These are phyloP conservation scores for Thamnidium elegans DNA, from an alignment of 192 early-diverging fungal species.

Conservation along the genomic window DNA sequence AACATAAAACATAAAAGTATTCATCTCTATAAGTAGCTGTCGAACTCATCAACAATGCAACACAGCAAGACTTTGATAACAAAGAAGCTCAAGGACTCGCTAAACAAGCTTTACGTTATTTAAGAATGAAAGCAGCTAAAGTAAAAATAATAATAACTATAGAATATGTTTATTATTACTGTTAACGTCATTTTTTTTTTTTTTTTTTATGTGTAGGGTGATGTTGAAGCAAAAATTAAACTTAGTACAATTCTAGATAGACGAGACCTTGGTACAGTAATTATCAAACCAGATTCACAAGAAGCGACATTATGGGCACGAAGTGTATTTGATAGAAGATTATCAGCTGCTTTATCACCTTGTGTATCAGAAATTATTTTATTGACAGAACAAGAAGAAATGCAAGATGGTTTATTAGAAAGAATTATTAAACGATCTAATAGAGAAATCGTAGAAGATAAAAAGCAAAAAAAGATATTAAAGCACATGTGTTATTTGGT, in stretches of 20 bases:
- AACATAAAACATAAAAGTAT: not conserved
- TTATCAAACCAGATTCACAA: conserved; percentile 1
- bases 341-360: conserved; percentile 23
- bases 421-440: conserved; percentile 4
- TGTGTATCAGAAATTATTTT: conserved; percentile 10
- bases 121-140: conserved; percentile 26
- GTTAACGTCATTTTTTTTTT: not conserved
- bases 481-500: conserved; percentile 25
- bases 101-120: conserved; percentile 18
- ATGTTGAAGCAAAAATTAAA: conserved; percentile 34
- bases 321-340: conserved; percentile 31
- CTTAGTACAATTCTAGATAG: conserved; percentile 19
- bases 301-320: conserved; percentile 30
- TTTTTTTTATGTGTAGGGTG: conserved; percentile 14
- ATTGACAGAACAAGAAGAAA: not conserved
- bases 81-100: not conserved
- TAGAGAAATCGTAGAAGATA: not conserved
- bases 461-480: conserved; percentile 6
- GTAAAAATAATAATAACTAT: conserved; percentile 13
- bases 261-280: not conserved
- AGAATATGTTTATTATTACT: not conserved
- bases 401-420: conserved; percentile 5
- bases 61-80: not conserved
- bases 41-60: conserved; percentile 3
- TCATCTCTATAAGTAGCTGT: not conserved